These are phyloP conservation scores for Podila verticillata DNA, from an alignment of 192 early-diverging fungal species.

Conservation along the genomic window DNA sequence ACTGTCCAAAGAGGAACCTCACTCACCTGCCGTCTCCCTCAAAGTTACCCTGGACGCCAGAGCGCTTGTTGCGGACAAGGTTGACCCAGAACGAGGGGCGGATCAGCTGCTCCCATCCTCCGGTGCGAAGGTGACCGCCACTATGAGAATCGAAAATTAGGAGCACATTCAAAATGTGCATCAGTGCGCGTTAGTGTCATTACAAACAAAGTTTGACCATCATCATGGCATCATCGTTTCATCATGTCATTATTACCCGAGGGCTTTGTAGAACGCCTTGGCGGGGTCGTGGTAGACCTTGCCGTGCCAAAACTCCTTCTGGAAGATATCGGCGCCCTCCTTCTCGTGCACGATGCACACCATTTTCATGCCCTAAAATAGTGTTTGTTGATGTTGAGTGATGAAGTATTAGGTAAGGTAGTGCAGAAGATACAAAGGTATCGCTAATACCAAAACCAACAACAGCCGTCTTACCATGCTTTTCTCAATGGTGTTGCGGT, in stretches of 20 bases:
- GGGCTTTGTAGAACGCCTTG: constrained; percentile 51
- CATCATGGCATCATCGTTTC: neutral
- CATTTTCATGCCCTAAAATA: constrained; percentile 54
- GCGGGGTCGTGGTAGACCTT: constrained; percentile 52
- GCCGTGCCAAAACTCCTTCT: constrained; percentile 56
- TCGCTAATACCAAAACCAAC: neutral
- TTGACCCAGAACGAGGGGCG: constrained; percentile 49
- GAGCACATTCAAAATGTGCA: neutral
- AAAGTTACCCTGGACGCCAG: constrained; percentile 55
- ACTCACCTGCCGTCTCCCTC: constrained; percentile 53
- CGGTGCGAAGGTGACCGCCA: constrained; percentile 36
- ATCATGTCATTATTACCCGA: constrained; percentile 40
- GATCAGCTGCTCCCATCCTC: constrained; percentile 34
- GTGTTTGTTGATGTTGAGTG: neutral
- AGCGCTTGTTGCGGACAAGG: constrained; percentile 25
- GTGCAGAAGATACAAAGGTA: too few relatives aligned
- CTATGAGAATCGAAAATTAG: constrained; percentile 13
- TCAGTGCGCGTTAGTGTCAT: neutral
- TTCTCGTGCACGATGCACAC: constrained; percentile 58
- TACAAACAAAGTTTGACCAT: neutral
- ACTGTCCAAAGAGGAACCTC: neutral
- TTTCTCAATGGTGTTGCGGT: constrained; percentile 37
- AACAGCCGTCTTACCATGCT: constrained; percentile 18
- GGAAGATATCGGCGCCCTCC: constrained; percentile 51
- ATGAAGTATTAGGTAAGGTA: too few relatives aligned